Percentiles rank a stretch among this genome's conserved stretches.
Evolutionary conservation across 2,329 filamentous ascomycete genomes (phyloP).

Genomic region (Pseudocercospora crystallina): DNA sequence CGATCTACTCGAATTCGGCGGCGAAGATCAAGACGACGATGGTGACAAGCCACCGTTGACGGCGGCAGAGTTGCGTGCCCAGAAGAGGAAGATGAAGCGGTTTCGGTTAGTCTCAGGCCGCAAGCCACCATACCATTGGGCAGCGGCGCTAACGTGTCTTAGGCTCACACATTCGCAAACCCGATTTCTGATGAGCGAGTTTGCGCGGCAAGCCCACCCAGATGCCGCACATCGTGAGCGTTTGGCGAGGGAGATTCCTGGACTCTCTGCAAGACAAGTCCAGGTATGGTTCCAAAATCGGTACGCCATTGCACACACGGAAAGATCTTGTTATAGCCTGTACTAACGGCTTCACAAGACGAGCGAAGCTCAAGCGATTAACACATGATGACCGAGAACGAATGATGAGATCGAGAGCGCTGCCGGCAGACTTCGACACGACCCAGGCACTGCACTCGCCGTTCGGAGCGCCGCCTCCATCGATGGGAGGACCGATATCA

Average conservation of each 20-base stretch:
- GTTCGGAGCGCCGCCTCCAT: constrained; percentile 45
- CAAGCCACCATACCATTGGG: neutral
- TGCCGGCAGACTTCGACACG: constrained; percentile 62
- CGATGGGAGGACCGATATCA: constrained; percentile 50
- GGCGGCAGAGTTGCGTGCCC: constrained; percentile 49
- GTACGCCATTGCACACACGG: constrained; percentile 48
- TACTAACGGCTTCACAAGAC: constrained; percentile 39
- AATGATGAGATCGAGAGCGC: constrained; percentile 59
- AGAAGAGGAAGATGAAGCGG: constrained; percentile 66
- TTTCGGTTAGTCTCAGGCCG: constrained; percentile 60
- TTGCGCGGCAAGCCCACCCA: constrained; percentile 89
- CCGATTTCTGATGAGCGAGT: constrained; percentile 96
- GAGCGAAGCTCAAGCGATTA: constrained; percentile 62
- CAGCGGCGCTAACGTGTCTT: constrained; percentile 19
- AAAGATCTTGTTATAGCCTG: too few relatives aligned
- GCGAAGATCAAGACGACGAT: constrained; percentile 32
- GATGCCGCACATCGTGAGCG: constrained; percentile 88
- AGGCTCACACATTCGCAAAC: constrained; percentile 95
- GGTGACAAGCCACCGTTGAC: constrained; percentile 38
- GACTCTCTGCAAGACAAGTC: constrained; percentile 85
- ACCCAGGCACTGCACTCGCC: constrained; percentile 58
- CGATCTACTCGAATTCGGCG: constrained; percentile 42
- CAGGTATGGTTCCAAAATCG: constrained; percentile 99
- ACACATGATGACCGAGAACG: constrained; percentile 62
- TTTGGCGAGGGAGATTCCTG: constrained; percentile 85